Conservation (phyloP, 768 basidiomycete genomes). For the Tulasnella sp. region DNA sequence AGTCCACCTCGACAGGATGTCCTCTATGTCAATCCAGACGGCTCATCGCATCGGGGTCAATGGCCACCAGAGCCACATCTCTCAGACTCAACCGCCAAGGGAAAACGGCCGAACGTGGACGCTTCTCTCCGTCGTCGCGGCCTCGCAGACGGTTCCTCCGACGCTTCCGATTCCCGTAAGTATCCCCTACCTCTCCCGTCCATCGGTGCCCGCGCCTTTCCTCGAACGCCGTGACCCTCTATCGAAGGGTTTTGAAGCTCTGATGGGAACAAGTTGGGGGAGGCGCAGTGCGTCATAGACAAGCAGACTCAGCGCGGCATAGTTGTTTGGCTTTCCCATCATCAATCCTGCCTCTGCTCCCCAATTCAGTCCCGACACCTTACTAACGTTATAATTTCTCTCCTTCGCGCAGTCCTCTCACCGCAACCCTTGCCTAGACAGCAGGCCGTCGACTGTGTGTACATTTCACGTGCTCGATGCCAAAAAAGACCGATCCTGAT, state of each 20-base stretch:
- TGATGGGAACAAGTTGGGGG: not conserved
- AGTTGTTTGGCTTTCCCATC: not conserved
- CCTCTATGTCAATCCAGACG: not conserved
- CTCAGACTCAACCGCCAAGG: not conserved
- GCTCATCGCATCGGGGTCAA: not conserved
- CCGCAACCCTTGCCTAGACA: not conserved
- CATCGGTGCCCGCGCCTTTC: not conserved
- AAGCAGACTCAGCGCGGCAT: not conserved
- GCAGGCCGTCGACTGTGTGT: not conserved
- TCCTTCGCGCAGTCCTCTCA: not conserved
- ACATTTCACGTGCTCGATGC: not conserved
- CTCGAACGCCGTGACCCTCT: not conserved
- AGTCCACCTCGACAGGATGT: not conserved
- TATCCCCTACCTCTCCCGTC: not conserved
- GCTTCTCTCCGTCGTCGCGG: slow-evolving; percentile 1
- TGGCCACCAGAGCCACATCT: not conserved
- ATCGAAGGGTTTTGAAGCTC: not conserved
- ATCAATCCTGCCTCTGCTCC: not conserved
- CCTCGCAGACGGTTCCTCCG: not conserved
- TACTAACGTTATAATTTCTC: not conserved
- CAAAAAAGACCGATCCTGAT: not conserved
- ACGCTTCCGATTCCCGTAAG: not conserved
- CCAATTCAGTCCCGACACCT: not conserved
- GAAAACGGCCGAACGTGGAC: not conserved
- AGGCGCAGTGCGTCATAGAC: not conserved